A percentile compares a stretch with the other conserved stretches of the same genome.
Conservation (phyloP, 2,329 filamentous ascomycete species). For the Aotearoamyces nothofagi region DNA sequence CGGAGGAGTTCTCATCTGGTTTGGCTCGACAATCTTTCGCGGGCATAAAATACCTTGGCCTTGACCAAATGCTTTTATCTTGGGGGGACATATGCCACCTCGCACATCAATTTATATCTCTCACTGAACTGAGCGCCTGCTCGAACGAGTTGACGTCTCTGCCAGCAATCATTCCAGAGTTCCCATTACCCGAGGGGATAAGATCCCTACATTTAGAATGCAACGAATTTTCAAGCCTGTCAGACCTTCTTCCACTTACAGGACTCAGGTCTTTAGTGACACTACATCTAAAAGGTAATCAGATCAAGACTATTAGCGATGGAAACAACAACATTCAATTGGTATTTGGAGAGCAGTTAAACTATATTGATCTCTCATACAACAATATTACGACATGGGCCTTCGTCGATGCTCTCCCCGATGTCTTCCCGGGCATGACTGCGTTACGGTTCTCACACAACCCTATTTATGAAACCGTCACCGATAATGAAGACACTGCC, state of each 20-base stretch:
- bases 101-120: slow-evolving; percentile 34
- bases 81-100: slow-evolving; percentile 49
- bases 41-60: slow-evolving; percentile 40
- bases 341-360: slow-evolving; percentile 11
- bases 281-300: slow-evolving; percentile 64
- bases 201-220: slow-evolving; percentile 55
- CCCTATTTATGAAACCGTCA: slow-evolving; percentile 48
- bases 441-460: slow-evolving; percentile 75
- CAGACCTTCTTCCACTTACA: slow-evolving; percentile 38
- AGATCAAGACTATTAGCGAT: slow-evolving; percentile 28
- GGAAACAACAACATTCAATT: slow-evolving; percentile 1
- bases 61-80: slow-evolving; percentile 51
- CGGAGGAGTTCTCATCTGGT: slow-evolving; percentile 22
- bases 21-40: slow-evolving; percentile 27
- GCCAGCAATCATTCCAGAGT: slow-evolving; percentile 20
- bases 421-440: slow-evolving; percentile 55
- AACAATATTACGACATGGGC: slow-evolving; percentile 56
- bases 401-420: slow-evolving; percentile 55
- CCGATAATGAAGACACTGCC: slow-evolving; percentile 22
- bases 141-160: slow-evolving; percentile 43
- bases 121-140: slow-evolving; percentile 35
- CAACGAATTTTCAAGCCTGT: slow-evolving; percentile 49
- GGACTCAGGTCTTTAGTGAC: slow-evolving; percentile 35
- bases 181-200: slow-evolving; percentile 35
- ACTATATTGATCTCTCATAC: slow-evolving; percentile 57